A percentile compares a stretch with the other conserved stretches of the same genome.
phyloP scores from a whole-genome alignment of 140 eudicot genomes.

The Ambrosia hybrid region DNA sequence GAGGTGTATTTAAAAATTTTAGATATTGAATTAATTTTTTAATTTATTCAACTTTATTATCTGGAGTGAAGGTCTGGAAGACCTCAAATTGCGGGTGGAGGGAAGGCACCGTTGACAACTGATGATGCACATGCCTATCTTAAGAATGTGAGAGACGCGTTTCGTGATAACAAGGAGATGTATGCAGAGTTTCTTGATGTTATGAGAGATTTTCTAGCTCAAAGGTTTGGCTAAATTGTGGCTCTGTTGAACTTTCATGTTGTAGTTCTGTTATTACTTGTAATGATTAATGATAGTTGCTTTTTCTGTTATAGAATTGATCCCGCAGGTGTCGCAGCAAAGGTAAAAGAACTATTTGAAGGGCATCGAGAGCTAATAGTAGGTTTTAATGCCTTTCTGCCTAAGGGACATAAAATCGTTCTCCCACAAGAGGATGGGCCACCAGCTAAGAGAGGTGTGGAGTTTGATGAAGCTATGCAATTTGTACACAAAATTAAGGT shows the following conservation, averaged over 20 bases:
- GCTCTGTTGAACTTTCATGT: not conserved
- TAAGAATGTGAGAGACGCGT: conserved; percentile 45
- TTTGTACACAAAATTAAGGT: conserved; percentile 75
- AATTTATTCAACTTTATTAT: conserved; percentile 13
- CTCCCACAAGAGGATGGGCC: conserved; percentile 48
- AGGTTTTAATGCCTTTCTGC: conserved; percentile 82
- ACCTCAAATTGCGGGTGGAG: conserved; percentile 28
- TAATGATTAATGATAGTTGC: conserved; percentile 19
- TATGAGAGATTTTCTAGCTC: conserved; percentile 53
- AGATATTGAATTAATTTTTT: conserved; percentile 11
- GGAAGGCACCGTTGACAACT: conserved; percentile 24
- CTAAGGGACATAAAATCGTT: conserved; percentile 68
- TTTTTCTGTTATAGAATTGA: conserved; percentile 34
- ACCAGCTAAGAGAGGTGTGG: conserved; percentile 46
- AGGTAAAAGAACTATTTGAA: conserved; percentile 67
- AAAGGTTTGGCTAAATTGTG: conserved; percentile 38
- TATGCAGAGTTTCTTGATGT: conserved; percentile 50
- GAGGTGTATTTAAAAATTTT: too few species aligned
- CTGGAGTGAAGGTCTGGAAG: conserved; percentile 30
- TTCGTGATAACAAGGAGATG: conserved; percentile 39
- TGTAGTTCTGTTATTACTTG: conserved; percentile 17
- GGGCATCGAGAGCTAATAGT: conserved; percentile 59
- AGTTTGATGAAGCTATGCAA: conserved; percentile 63
- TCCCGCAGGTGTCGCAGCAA: conserved; percentile 49
- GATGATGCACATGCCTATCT: conserved; percentile 49